Base-by-base conservation (phyloP, 352 stramenopile species). In the Pythium dissotocum region DNA sequence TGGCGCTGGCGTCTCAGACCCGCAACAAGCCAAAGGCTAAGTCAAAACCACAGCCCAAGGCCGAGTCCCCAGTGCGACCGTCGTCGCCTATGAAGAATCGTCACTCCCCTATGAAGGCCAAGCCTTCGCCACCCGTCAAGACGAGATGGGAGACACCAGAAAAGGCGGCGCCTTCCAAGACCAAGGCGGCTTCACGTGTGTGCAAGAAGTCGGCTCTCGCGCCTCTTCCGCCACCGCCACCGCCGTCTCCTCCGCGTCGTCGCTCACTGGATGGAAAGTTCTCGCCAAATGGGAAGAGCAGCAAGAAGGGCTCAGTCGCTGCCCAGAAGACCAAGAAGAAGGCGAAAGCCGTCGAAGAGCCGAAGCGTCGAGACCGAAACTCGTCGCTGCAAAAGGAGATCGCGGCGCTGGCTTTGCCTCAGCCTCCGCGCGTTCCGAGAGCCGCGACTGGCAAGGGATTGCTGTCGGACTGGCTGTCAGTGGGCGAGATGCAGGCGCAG, bases 401-500 rank as follows among this genome's bases (percentile, higher is more conserved):
- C 28, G 49, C 49, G 26, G 18, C 49, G 24, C 49, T 56, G 49
- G 49, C 28, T 9, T 26, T 36, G 6, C 44, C 30, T 30, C 35
- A 58, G 5, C 24, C 35, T n/a, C 63, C 55, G 6, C 55, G 55
- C 12, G 49, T 58, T 10, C 28, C 60, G 32, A 61, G 66, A 24
- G 24, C 44, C 4, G 49, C 62, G 12, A 64, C 26, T 30, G n/a
- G 14, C 0, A n/a, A 49, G 8, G 56, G 36, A 5, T 7, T 70
- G 16, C 26, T 75, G 14, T 67, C 62, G 2, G 69, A 75, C n/a
- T 67, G n/a, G 52, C 38, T 75, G 2, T 70, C 69, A 8, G 51
- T 75, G 6, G 64, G 69, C 40, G 69, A 70, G 58, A 26, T 75
- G n/a, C 69, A 75, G 33, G 69, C 69, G 0, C 69, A 75, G 48